phyloP scores from a whole-genome alignment of 2,329 filamentous ascomycete genomes.

The Cladophialophora psammophila region DNA sequence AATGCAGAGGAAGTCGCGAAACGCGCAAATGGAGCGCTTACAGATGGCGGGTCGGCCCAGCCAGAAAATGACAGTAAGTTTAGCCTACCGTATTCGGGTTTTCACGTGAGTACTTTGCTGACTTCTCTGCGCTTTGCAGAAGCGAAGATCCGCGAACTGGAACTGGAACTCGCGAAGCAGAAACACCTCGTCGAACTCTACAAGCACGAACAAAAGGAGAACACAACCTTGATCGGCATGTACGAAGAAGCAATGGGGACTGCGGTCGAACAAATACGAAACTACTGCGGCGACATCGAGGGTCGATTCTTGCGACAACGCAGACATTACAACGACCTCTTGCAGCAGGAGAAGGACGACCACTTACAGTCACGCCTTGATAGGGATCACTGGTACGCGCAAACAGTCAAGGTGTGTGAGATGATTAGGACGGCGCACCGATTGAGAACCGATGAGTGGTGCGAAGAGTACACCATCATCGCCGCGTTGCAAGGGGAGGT shows the following conservation, averaged over 20 bases:
- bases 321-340: constrained; percentile 58
- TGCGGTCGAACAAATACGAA: constrained; percentile 60
- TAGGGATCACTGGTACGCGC: constrained; percentile 57
- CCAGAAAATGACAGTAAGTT: constrained; percentile 37
- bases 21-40: constrained; percentile 50
- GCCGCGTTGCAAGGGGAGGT: constrained; percentile 59
- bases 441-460: constrained; percentile 58
- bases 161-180: constrained; percentile 56
- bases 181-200: constrained; percentile 52
- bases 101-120: neutral
- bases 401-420: constrained; percentile 56
- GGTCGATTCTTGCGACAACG: constrained; percentile 56
- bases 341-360: constrained; percentile 59
- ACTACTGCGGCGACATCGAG: constrained; percentile 59
- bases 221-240: constrained; percentile 56
- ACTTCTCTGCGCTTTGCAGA: constrained; percentile 42
- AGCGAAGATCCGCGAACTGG: constrained; percentile 57
- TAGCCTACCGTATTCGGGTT: neutral
- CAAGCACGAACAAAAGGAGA: constrained; percentile 56
- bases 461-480: constrained; percentile 53
- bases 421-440: constrained; percentile 58
- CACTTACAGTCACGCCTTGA: constrained; percentile 58
- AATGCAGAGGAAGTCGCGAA: constrained; percentile 59
- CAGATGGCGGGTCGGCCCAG: constrained; percentile 24
- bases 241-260: constrained; percentile 56